Conservation (phyloP, 768 basidiomycete species). For the Phlebiopsis gigantea region DNA sequence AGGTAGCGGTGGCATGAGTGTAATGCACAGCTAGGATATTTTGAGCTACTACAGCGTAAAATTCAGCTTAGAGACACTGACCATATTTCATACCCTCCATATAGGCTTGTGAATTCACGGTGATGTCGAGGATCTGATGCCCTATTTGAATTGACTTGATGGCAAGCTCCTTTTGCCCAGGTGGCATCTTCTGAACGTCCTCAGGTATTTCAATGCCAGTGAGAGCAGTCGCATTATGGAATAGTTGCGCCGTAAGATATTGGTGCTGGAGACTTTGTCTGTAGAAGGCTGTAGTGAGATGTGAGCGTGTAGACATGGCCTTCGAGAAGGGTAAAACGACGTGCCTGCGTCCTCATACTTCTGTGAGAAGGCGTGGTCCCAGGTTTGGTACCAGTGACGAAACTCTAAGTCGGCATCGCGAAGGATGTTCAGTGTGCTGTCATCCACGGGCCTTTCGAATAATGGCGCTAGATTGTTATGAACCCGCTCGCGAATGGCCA, state of each 20-base stretch:
- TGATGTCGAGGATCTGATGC: slow-evolving; percentile 75
- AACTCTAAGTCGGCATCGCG: slow-evolving; percentile 75
- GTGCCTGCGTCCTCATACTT: slow-evolving; percentile 80
- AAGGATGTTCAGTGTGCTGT: slow-evolving; percentile 67
- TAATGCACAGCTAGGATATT: slow-evolving; percentile 68
- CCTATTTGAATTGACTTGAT: slow-evolving; percentile 82
- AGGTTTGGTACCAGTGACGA: slow-evolving; percentile 72
- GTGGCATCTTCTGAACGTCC: slow-evolving; percentile 81
- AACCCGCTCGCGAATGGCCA: slow-evolving; percentile 82
- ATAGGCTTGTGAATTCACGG: slow-evolving; percentile 78
- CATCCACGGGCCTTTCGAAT: slow-evolving; percentile 67
- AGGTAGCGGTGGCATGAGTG: slow-evolving; percentile 90
- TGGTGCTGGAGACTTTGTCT: slow-evolving; percentile 85
- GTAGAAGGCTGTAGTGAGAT: slow-evolving; percentile 58
- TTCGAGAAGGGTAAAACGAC: slow-evolving; percentile 6
- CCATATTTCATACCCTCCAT: slow-evolving; percentile 91
- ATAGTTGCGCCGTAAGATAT: slow-evolving; percentile 79
- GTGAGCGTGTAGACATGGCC: neutral
- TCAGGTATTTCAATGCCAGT: slow-evolving; percentile 80
- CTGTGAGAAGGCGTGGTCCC: slow-evolving; percentile 76
- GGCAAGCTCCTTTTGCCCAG: slow-evolving; percentile 72
- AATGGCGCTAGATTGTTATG: slow-evolving; percentile 77
- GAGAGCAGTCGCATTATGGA: slow-evolving; percentile 79
- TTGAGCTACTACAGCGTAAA: neutral
- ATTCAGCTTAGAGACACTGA: slow-evolving; percentile 29